Evolutionary conservation across 148 eudicot species (phyloP), one percentile per base, ranked within the genome.

Genomic region (Rhododendron simsii): DNA sequence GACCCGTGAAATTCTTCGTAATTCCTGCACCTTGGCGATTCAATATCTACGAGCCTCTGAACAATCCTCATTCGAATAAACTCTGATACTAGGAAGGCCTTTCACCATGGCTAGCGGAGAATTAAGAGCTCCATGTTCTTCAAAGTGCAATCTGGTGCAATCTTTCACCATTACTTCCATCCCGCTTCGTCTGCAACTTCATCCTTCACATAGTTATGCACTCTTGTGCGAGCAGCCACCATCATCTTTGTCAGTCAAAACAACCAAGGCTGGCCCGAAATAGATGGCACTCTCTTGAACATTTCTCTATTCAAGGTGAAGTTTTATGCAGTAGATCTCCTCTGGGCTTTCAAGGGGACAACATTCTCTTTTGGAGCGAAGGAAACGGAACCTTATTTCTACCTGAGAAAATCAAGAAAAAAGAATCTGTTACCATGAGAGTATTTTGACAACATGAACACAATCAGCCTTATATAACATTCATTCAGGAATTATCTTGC

Each of bases 401-500:
- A n/a, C 81, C 81, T n/a, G 55, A 45, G n/a, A 78, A 45, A 78
- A 45, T 28, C 55, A 78, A 37, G 81, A 78, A 78, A 45, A 20
- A 45, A 78, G 30, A 26, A 10, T 30, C 18, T 45, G 35, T 45
- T 47, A 78, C 53, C 28, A 45, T 14, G 33, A 78, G 12, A 45
- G 50, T 11, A 78, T 44, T 45, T 51, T 1, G n/a, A 78, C 33
- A 44, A 3, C 18, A 23, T 10, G 33, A 78, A 78, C 11, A 21
- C 45, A 77, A 77, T 41, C 51, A 9, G 50, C 41, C 45, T 77
- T 21, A 12, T 2, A 13, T 15, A 77, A 21, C 50, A 9, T 39
- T 9, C 37, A 15, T 20, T 35, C 78, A 74, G 15, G 37, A 74
- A 2, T 35, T 35, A 74, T 74, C 78, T 35, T 14, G 44, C 44